phyloP scores from a whole-genome alignment of 169 alveolate species.

The Cryptosporidium bovis region DNA sequence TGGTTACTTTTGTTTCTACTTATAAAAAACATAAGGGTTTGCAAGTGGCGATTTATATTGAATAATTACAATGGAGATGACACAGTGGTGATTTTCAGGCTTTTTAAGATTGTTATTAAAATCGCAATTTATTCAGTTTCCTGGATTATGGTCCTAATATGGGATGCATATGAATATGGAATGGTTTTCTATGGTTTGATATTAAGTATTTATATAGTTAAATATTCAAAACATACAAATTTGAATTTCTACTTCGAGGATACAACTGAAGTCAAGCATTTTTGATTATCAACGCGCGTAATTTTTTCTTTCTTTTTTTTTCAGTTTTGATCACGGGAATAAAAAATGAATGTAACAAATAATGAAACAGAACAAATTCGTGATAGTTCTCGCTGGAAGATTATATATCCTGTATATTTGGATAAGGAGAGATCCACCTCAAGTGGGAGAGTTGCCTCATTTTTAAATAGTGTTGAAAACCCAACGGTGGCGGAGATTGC shows the following conservation, averaged over 20 bases:
- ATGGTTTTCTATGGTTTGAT: slow-evolving; percentile 49
- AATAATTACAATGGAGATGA: background rate
- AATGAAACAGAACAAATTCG: background rate
- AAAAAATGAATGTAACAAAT: background rate
- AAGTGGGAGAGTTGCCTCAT: slow-evolving; percentile 14
- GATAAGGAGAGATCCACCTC: slow-evolving; percentile 24
- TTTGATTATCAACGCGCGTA: slow-evolving; percentile 3
- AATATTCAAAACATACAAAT: slow-evolving; percentile 13
- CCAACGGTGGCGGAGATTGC: slow-evolving; percentile 73
- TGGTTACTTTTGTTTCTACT: background rate
- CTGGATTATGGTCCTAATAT: slow-evolving; percentile 50
- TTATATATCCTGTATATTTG: slow-evolving; percentile 48
- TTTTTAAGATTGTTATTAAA: slow-evolving; percentile 20
- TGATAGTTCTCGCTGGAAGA: slow-evolving; percentile 33
- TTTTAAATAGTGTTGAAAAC: slow-evolving; percentile 7
- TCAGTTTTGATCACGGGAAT: background rate
- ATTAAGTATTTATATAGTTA: slow-evolving; percentile 19
- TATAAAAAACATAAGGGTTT: background rate
- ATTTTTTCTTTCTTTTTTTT: background rate
- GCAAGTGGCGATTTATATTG: background rate
- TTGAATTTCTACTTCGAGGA: slow-evolving; percentile 7
- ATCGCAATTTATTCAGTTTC: slow-evolving; percentile 32
- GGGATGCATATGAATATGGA: slow-evolving; percentile 75
- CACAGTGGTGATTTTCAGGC: background rate
- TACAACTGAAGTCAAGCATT: background rate